Base-by-base conservation (phyloP, 352 stramenopile genomes). In the Globisporangium canariense region DNA sequence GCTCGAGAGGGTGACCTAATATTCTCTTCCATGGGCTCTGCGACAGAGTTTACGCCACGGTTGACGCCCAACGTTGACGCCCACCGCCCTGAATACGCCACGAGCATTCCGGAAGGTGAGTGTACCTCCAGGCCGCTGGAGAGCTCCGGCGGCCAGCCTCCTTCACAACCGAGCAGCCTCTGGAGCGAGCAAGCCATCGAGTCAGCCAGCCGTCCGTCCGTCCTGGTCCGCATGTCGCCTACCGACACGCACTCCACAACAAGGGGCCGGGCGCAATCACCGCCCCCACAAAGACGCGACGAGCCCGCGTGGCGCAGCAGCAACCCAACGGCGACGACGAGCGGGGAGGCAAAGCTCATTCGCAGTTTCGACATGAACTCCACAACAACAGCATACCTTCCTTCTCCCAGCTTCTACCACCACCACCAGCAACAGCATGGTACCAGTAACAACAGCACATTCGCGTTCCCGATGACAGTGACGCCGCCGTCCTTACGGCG, bases 391-490 rank as follows among this genome's bases (percentile, higher is more conserved):
- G 45, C 53, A 59, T 8, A 41, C 36, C 36, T 41, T 10, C 9
- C 36, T 41, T 14, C 9, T 14, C 36, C 36, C 36, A 13, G 36
- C 36, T 41, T 41, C 36, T 41, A 41, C 36, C 36, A 41, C 10
- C 53, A 59, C 10, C 54, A 60, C 22, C 55, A 41, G n/a, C 53
- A 59, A 11, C 54, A 60, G 40, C 38, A 41, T 41, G 36, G 9
- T 53, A 41, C 22, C 38, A 28, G 13, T 36, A 22, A 16, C 25
- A 55, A 28, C 54, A 41, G n/a, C 56, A 62, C 22, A 16, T 55
- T 38, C 25, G 0, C 22, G 10, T 55, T 38, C 25, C 49, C 49
- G 25, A 55, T 55, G 49, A 20, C 25, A 16, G 38, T 55, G 49
- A 20, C 25, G 10, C 20, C 25, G 4, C 25, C 13, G 10, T 14